These are phyloP conservation scores for Eucalyptus erythrocorys DNA, from an alignment of 345 rosid genomes.

Conservation along the genomic window DNA sequence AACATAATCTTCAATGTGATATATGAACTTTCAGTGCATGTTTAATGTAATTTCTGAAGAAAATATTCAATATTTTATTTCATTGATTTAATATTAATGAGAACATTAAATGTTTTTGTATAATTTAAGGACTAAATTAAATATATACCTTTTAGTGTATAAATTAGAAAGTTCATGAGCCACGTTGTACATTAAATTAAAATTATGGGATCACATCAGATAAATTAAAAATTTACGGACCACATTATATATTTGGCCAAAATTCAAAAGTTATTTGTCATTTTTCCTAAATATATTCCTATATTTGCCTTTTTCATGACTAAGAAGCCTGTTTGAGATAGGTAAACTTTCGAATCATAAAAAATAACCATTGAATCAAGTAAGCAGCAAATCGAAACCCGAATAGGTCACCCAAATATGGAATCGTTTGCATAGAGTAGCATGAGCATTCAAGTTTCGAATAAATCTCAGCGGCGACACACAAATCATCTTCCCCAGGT, in stretches of 20 bases:
- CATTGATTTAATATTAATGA: too few relatives aligned
- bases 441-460: not conserved
- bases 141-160: too few relatives aligned
- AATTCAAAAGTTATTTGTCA: too few relatives aligned
- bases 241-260: fast-evolving
- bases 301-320: not conserved
- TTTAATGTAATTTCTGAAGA: fast-evolving
- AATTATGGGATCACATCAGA: fast-evolving
- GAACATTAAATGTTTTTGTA: too few relatives aligned
- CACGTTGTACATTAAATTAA: too few relatives aligned
- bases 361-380: not conserved
- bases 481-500: not conserved
- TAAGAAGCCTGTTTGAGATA: not conserved
- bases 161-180: not conserved
- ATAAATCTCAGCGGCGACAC: not conserved
- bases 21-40: fast-evolving
- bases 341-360: fast-evolving
- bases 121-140: too few relatives aligned
- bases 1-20: fast-evolving
- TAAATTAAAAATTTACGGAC: fast-evolving
- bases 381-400: not conserved
- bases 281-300: not conserved
- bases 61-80: too few relatives aligned
- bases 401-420: not conserved
- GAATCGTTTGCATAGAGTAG: not conserved